Evolutionary conservation across 306 rosid species (phyloP).

Genomic region (Crotalaria pallida): DNA sequence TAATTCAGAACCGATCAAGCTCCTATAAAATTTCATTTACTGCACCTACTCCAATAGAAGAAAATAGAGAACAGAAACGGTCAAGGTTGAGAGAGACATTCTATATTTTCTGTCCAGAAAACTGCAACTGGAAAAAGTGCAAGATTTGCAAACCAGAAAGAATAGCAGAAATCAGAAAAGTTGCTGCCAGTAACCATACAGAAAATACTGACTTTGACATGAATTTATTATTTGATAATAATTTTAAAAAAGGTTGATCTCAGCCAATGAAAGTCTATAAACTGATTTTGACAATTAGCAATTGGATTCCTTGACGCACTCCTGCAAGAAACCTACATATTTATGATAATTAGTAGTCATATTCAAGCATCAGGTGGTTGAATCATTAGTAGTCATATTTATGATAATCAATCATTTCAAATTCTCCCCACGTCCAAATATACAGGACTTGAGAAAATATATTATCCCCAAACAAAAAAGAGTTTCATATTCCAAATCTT

Average conservation of each 20-base stretch:
- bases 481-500: not conserved
- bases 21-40: not conserved
- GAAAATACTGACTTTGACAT: not conserved
- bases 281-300: not conserved
- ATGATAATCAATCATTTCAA: not conserved
- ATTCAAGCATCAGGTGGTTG: constrained; percentile 18
- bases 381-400: not conserved
- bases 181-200: not conserved
- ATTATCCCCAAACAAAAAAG: not conserved
- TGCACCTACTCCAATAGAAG: not conserved
- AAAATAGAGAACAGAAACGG: constrained; percentile 3
- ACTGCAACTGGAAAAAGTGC: not conserved
- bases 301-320: not conserved
- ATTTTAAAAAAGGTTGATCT: not conserved
- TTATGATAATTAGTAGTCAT: not conserved
- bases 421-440: constrained; percentile 4
- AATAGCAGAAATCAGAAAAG: constrained; percentile 1
- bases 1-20: constrained; percentile 1
- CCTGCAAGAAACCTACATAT: not conserved
- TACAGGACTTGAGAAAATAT: not conserved
- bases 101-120: not conserved
- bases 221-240: constrained; percentile 6
- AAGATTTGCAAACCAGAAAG: constrained; percentile 1
- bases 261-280: not conserved
- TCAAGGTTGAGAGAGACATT: not conserved